Percentiles rank a stretch among this genome's conserved stretches.
Conservation (phyloP, 352 stramenopile genomes). For the Phytophthora brassicae region DNA sequence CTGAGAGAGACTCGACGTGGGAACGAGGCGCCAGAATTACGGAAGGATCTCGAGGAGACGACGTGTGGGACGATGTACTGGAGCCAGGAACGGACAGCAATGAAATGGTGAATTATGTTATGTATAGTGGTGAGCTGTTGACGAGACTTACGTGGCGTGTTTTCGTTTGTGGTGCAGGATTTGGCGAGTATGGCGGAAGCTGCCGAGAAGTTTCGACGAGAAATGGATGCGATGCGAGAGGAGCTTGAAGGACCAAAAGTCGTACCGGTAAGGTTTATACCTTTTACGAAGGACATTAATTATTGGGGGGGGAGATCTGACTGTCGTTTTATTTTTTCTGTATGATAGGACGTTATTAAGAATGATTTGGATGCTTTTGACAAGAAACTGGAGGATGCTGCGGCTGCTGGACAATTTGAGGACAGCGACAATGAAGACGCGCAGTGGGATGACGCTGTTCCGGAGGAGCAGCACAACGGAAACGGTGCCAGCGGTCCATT, state of each 20-base stretch:
- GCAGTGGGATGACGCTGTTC: conserved; percentile 57
- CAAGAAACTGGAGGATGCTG: conserved; percentile 76
- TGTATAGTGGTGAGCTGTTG: background rate
- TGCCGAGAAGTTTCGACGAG: conserved; percentile 79
- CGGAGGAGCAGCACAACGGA: conserved; percentile 23
- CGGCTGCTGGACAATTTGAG: conserved; percentile 77
- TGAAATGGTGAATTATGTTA: conserved; percentile 57
- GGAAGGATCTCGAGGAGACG: conserved; percentile 39
- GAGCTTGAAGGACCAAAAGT: conserved; percentile 38
- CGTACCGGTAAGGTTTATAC: conserved; percentile 30
- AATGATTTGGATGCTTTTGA: conserved; percentile 77
- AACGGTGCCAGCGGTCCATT: conserved; percentile 27
- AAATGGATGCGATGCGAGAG: conserved; percentile 86
- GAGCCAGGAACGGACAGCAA: conserved; percentile 47
- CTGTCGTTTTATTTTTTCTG: conserved; percentile 12
- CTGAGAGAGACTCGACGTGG: conserved; percentile 58
- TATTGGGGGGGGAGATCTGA: background rate
- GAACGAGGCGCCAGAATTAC: conserved; percentile 50
- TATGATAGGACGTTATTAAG: conserved; percentile 41
- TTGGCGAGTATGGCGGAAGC: conserved; percentile 79
- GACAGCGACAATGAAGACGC: conserved; percentile 77
- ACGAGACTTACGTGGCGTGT: conserved; percentile 2
- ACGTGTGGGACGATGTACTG: conserved; percentile 83
- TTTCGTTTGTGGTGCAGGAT: conserved; percentile 48
- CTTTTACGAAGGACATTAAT: no score